A percentile compares a stretch with the other conserved stretches of the same genome.
phyloP scores from a whole-genome alignment of 2,329 filamentous ascomycete genomes.

The Colletotrichum sojae region DNA sequence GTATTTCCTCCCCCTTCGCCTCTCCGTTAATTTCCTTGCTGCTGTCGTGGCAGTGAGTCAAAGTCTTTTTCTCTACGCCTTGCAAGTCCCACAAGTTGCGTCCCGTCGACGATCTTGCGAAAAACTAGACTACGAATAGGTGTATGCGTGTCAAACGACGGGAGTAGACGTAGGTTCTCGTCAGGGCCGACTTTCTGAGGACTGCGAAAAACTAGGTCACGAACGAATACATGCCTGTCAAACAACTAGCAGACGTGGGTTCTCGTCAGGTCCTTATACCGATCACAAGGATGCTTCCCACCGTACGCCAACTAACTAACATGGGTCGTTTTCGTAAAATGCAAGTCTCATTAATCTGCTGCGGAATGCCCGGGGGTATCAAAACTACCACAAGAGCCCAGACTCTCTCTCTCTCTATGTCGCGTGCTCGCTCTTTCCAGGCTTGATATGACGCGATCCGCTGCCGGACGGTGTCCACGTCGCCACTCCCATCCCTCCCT shows the following conservation, averaged over 20 bases:
- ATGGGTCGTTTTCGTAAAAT: neutral
- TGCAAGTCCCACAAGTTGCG: neutral
- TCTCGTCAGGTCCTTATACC: too few relatives aligned
- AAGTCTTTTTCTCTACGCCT: neutral
- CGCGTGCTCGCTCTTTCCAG: neutral
- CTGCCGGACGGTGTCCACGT: constrained; percentile 32
- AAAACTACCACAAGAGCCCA: constrained; percentile 31
- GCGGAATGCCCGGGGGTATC: constrained; percentile 30
- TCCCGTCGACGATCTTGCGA: neutral
- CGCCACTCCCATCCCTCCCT: constrained; percentile 10
- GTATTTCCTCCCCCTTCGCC: too few relatives aligned
- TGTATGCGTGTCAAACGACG: too few relatives aligned
- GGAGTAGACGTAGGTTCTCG: too few relatives aligned
- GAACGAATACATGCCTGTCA: too few relatives aligned
- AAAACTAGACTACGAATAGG: too few relatives aligned
- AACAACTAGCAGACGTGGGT: too few relatives aligned
- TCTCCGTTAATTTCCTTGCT: neutral
- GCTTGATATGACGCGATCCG: constrained; percentile 25
- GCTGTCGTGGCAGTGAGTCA: constrained; percentile 34
- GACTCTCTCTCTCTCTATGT: constrained; percentile 2
- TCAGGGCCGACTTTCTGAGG: too few relatives aligned
- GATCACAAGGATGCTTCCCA: too few relatives aligned
- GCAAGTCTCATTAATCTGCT: constrained; percentile 14
- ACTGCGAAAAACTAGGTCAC: too few relatives aligned
- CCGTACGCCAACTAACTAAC: neutral